These are phyloP conservation scores for Epichloe typhina DNA, from an alignment of 2,329 filamentous ascomycete genomes.

Conservation along the genomic window DNA sequence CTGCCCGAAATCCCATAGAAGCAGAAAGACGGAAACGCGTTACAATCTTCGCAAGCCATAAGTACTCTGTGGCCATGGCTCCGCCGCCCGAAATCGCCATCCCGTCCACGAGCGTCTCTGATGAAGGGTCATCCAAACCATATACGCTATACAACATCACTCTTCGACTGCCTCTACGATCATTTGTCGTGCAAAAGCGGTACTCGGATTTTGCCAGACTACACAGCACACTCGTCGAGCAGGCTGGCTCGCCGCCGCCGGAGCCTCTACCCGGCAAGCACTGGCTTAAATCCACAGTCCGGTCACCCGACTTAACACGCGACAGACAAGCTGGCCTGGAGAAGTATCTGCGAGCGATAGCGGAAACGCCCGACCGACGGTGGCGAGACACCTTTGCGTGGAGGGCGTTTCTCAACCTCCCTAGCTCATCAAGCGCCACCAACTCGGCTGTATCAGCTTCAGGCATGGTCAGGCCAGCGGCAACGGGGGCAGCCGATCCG, in stretches of 20 bases:
- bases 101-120: slow-evolving; percentile 47
- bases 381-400: slow-evolving; percentile 66
- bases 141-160: slow-evolving; percentile 71
- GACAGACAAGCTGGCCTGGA: slow-evolving; percentile 56
- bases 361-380: slow-evolving; percentile 57
- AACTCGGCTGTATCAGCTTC: slow-evolving; percentile 35
- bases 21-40: no score
- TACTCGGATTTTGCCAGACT: slow-evolving; percentile 68
- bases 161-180: slow-evolving; percentile 61
- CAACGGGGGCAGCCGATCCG: slow-evolving; percentile 38
- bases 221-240: slow-evolving; percentile 45
- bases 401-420: slow-evolving; percentile 61
- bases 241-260: slow-evolving; percentile 52
- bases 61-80: slow-evolving; percentile 33
- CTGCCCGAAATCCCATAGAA: neutral
- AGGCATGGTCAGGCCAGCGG: slow-evolving; percentile 27
- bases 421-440: slow-evolving; percentile 31
- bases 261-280: slow-evolving; percentile 56
- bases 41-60: neutral
- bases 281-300: slow-evolving; percentile 63
- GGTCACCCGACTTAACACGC: slow-evolving; percentile 56
- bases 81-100: slow-evolving; percentile 55
- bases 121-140: slow-evolving; percentile 41
- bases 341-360: slow-evolving; percentile 57
- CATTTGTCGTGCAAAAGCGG: slow-evolving; percentile 64